phyloP scores from a whole-genome alignment of 2,329 filamentous ascomycete species.

The Apiospora saccharicola region DNA sequence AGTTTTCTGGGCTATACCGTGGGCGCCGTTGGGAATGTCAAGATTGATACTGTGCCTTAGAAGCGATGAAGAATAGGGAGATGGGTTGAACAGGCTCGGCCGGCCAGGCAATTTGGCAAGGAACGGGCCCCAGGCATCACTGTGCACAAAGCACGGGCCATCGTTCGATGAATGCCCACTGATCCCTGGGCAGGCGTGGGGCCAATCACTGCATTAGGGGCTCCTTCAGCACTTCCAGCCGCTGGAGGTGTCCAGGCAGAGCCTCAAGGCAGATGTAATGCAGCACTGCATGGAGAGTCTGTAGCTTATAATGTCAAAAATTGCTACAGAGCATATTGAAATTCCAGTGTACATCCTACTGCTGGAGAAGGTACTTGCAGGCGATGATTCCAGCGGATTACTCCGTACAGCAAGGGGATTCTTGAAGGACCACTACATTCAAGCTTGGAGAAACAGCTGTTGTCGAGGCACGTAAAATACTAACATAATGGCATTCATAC shows the following conservation, averaged over 20 bases:
- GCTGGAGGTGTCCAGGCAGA: neutral
- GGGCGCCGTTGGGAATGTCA: conserved; percentile 28
- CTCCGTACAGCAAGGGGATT: too few species aligned
- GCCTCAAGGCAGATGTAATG: too few species aligned
- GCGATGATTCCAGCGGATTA: neutral
- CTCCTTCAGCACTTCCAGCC: neutral
- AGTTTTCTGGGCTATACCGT: conserved; percentile 24
- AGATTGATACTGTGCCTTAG: conserved; percentile 28
- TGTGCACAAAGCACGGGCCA: conserved; percentile 19
- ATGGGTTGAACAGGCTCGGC: conserved; percentile 20
- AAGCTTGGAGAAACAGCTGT: neutral
- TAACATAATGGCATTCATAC: neutral
- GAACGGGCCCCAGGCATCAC: conserved; percentile 6
- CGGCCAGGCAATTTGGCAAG: neutral
- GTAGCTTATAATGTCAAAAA: too few species aligned
- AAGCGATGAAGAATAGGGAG: conserved; percentile 20
- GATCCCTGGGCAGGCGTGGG: neutral
- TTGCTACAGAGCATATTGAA: neutral
- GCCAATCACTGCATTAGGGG: conserved; percentile 3
- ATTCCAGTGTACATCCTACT: too few species aligned
- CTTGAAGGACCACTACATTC: neutral
- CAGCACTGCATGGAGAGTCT: too few species aligned
- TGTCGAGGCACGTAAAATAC: neutral
- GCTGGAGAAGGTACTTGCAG: neutral
- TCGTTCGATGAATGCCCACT: neutral